Percentiles rank a stretch among this genome's conserved stretches.
Conservation (phyloP, 371 early-diverging fungal genomes). For the Actinomortierella wolfii region DNA sequence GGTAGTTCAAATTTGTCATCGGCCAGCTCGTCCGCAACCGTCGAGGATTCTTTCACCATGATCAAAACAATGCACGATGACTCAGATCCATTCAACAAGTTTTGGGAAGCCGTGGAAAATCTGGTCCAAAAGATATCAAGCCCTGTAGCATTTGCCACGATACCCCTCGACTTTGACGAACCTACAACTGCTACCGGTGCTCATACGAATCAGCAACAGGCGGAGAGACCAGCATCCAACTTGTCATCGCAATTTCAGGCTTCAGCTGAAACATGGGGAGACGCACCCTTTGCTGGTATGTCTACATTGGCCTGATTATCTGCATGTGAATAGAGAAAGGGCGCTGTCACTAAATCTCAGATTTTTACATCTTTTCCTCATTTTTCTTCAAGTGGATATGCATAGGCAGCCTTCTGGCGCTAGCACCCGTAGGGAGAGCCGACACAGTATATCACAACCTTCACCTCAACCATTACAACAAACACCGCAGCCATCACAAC, state of each 20-base stretch:
- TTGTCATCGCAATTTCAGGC: not conserved
- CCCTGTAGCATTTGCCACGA: constrained; percentile 78
- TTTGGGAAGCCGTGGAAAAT: constrained; percentile 80
- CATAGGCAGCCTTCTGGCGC: too few species aligned
- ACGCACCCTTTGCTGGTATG: not conserved
- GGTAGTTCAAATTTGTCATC: too few species aligned
- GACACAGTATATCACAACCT: too few species aligned
- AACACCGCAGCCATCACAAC: too few species aligned
- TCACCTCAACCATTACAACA: too few species aligned
- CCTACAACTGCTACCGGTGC: not conserved
- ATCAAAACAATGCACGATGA: constrained; percentile 46
- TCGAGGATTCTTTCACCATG: constrained; percentile 39
- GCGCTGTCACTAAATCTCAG: too few species aligned
- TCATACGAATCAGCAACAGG: not conserved
- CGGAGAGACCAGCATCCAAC: not conserved
- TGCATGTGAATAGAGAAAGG: constrained; percentile 1
- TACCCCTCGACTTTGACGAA: constrained; percentile 64
- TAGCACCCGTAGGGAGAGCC: too few species aligned
- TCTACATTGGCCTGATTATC: not conserved
- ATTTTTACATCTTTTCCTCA: too few species aligned
- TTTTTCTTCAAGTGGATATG: too few species aligned
- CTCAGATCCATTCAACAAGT: constrained; percentile 82
- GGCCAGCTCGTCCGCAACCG: constrained; percentile 25
- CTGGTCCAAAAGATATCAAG: constrained; percentile 74
- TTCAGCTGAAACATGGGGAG: not conserved